These are phyloP conservation scores for Fusarium dimerum DNA, from an alignment of 2,329 filamentous ascomycete genomes.

Conservation along the genomic window DNA sequence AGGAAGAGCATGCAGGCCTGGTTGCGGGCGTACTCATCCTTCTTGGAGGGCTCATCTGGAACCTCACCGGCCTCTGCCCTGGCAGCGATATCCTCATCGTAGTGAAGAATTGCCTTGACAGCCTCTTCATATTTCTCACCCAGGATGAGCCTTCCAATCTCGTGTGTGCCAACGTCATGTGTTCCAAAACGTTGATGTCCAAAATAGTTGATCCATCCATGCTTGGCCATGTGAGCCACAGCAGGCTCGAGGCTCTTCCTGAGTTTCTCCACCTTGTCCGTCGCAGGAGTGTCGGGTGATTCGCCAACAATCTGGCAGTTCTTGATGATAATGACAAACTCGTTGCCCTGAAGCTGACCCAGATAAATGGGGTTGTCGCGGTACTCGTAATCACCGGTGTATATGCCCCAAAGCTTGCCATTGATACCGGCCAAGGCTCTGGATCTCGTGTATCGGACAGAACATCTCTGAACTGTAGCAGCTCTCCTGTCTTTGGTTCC, in stretches of 20 bases:
- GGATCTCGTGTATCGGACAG: slow-evolving; percentile 54
- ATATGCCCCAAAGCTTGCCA: slow-evolving; percentile 60
- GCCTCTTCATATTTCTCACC: slow-evolving; percentile 79
- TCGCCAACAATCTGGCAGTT: slow-evolving; percentile 68
- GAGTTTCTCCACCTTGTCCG: slow-evolving; percentile 34
- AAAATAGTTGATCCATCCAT: slow-evolving; percentile 97
- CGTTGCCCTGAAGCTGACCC: slow-evolving; percentile 83
- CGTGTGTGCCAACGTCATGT: slow-evolving; percentile 81
- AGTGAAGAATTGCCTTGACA: slow-evolving; percentile 74
- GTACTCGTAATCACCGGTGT: slow-evolving; percentile 82
- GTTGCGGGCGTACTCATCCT: slow-evolving; percentile 79
- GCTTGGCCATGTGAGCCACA: slow-evolving; percentile 65
- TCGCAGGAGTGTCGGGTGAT: slow-evolving; percentile 22
- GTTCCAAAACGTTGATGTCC: slow-evolving; percentile 97
- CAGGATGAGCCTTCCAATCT: slow-evolving; percentile 81
- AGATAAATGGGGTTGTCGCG: slow-evolving; percentile 71
- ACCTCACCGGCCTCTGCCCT: slow-evolving; percentile 40
- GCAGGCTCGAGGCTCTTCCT: slow-evolving; percentile 52
- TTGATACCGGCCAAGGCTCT: slow-evolving; percentile 68
- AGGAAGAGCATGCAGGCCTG: slow-evolving; percentile 76
- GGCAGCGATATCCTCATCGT: slow-evolving; percentile 62
- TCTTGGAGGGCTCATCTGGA: slow-evolving; percentile 53
- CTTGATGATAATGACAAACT: slow-evolving; percentile 89
- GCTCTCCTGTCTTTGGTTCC: slow-evolving; percentile 91
- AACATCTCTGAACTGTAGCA: slow-evolving; percentile 81